Evolutionary conservation across 2,329 filamentous ascomycete genomes (phyloP).

Genomic region (Dryadomyces sulphureus): DNA sequence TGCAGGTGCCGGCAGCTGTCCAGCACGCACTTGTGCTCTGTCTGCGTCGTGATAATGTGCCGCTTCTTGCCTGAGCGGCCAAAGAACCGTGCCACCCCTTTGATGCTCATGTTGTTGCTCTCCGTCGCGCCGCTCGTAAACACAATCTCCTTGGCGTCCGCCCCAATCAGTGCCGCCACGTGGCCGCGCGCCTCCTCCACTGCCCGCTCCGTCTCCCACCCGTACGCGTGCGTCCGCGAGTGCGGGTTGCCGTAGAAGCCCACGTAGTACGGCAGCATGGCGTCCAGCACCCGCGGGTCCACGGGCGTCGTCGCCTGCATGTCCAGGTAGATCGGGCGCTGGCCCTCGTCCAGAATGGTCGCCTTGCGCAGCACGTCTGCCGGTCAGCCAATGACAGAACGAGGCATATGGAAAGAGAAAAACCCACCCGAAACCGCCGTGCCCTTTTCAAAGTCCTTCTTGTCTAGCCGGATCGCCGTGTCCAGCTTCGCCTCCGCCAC

Average conservation of each 20-base stretch:
- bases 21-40: slow-evolving; percentile 96
- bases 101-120: slow-evolving; percentile 99
- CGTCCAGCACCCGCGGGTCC: slow-evolving; percentile 86
- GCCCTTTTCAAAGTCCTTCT: slow-evolving; percentile 60
- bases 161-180: slow-evolving; percentile 76
- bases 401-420: neutral
- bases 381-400: slow-evolving; percentile 5
- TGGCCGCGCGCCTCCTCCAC: slow-evolving; percentile 76
- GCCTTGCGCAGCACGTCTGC: slow-evolving; percentile 76
- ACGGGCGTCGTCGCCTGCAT: slow-evolving; percentile 96
- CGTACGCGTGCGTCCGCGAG: slow-evolving; percentile 92
- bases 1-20: slow-evolving; percentile 95
- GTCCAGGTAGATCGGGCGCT: slow-evolving; percentile 90
- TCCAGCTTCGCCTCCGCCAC: slow-evolving; percentile 73
- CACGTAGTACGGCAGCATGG: slow-evolving; percentile 90
- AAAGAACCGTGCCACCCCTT: slow-evolving; percentile 93
- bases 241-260: slow-evolving; percentile 95
- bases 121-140: slow-evolving; percentile 97
- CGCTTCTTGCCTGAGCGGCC: slow-evolving; percentile 89
- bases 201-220: slow-evolving; percentile 94
- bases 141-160: slow-evolving; percentile 94
- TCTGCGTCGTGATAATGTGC: slow-evolving; percentile 94
- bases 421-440: slow-evolving; percentile 45
- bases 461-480: slow-evolving; percentile 72
- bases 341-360: slow-evolving; percentile 82